Evolutionary conservation across 257 asterid genomes (phyloP).

Genomic region (Galeopsis tetrahit): DNA sequence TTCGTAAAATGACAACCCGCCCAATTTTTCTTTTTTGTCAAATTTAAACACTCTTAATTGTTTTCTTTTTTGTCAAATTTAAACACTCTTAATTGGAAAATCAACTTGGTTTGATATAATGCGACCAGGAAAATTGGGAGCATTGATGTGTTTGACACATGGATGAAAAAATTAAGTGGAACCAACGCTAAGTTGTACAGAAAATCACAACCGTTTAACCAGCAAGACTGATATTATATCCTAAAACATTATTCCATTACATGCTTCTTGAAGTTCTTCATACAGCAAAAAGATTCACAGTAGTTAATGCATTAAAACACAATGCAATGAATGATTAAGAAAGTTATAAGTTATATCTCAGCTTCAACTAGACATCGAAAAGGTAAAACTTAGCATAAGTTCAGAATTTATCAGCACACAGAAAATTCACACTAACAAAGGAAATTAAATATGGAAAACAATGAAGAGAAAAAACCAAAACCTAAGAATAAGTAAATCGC

Average conservation of each 20-base stretch:
- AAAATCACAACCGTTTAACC: neutral
- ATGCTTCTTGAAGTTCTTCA: neutral
- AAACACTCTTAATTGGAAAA: neutral
- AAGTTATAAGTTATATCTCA: neutral
- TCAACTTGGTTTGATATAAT: neutral
- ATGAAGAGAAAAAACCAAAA: neutral
- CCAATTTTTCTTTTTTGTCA: neutral
- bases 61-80: neutral
- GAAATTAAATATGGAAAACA: neutral
- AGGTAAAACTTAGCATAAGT: neutral
- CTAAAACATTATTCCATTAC: neutral
- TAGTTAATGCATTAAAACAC: neutral
- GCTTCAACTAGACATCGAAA: neutral
- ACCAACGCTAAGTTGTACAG: neutral
- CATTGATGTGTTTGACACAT: neutral
- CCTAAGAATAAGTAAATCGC: neutral
- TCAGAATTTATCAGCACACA: neutral
- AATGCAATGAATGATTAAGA: neutral
- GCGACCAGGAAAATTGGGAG: neutral
- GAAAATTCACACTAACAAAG: neutral
- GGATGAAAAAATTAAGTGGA: neutral
- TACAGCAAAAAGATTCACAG: neutral
- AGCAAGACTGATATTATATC: neutral
- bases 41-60: neutral
- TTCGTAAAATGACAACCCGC: neutral